Percentiles rank a stretch among this genome's conserved stretches.
Evolutionary conservation across 108 stramenopile species (phyloP).

Genomic region (Cyclostephanos invisitatus): DNA sequence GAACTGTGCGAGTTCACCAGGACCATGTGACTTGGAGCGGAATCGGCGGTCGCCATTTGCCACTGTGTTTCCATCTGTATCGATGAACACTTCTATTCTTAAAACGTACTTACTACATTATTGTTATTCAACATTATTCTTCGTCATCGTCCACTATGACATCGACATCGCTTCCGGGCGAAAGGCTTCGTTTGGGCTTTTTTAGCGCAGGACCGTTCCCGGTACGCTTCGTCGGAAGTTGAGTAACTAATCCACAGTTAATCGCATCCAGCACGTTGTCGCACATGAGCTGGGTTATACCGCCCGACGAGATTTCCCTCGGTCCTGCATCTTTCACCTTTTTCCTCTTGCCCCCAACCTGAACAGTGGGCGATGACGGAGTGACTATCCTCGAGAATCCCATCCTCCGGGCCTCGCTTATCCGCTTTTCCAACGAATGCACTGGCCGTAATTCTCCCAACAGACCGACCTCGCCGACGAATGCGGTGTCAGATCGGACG

Average conservation of each 20-base stretch:
- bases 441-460: constrained; percentile 88
- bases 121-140: constrained; percentile 37
- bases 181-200: constrained; percentile 7
- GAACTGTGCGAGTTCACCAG: no score
- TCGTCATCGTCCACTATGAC: constrained; percentile 48
- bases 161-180: constrained; percentile 3
- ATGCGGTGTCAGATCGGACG: constrained; percentile 90
- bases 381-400: constrained; percentile 80
- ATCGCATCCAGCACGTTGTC: constrained; percentile 65
- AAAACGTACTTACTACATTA: no score
- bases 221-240: constrained; percentile 40
- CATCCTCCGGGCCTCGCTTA: constrained; percentile 80
- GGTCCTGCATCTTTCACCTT: constrained; percentile 16
- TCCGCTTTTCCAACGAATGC: constrained; percentile 69
- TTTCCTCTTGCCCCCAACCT: constrained; percentile 12
- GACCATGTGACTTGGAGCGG: no score
- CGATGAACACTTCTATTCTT: no score
- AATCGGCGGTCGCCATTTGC: no score
- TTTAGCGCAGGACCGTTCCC: constrained; percentile 34
- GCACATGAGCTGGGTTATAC: constrained; percentile 60
- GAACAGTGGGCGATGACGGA: constrained; percentile 24
- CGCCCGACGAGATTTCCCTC: constrained; percentile 35
- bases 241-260: constrained; percentile 55
- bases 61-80: no score
- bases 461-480: constrained; percentile 94